Percentiles rank a stretch among this genome's conserved stretches.
Conservation (phyloP, 768 basidiomycete genomes). For the Coprinopsis sp. region DNA sequence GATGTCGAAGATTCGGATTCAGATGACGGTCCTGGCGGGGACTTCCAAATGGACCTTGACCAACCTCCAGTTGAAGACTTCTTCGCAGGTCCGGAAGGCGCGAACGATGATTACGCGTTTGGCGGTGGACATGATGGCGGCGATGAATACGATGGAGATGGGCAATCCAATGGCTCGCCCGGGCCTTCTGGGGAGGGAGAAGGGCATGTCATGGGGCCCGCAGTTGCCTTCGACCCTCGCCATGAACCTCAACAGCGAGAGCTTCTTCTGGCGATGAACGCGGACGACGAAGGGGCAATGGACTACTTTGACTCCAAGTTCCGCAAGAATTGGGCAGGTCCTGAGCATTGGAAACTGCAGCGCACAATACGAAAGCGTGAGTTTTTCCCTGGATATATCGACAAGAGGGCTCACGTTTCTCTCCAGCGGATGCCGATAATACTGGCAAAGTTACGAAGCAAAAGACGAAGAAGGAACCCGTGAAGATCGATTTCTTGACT, state of each 20-base stretch:
- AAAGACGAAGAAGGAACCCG: slow-evolving; percentile 72
- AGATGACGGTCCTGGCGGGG: slow-evolving; percentile 38
- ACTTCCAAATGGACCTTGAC: slow-evolving; percentile 22
- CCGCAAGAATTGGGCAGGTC: slow-evolving; percentile 96
- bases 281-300: slow-evolving; percentile 51
- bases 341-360: slow-evolving; percentile 96
- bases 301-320: slow-evolving; percentile 90
- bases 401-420: not conserved
- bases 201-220: slow-evolving; percentile 41
- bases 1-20: slow-evolving; percentile 42
- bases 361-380: slow-evolving; percentile 75
- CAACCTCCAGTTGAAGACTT: slow-evolving; percentile 25
- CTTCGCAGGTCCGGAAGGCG: slow-evolving; percentile 40
- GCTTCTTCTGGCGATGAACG: slow-evolving; percentile 82
- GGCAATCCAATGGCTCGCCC: slow-evolving; percentile 39
- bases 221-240: slow-evolving; percentile 83
- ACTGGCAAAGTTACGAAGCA: slow-evolving; percentile 43
- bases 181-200: slow-evolving; percentile 32
- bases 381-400: slow-evolving; percentile 16
- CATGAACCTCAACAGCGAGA: slow-evolving; percentile 72
- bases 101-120: slow-evolving; percentile 32
- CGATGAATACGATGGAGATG: slow-evolving; percentile 37
- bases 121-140: slow-evolving; percentile 34
- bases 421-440: slow-evolving; percentile 31
- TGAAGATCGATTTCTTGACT: slow-evolving; percentile 75